Evolutionary conservation across 768 basidiomycete species (phyloP).

Genomic region (Nidularia sp.): DNA sequence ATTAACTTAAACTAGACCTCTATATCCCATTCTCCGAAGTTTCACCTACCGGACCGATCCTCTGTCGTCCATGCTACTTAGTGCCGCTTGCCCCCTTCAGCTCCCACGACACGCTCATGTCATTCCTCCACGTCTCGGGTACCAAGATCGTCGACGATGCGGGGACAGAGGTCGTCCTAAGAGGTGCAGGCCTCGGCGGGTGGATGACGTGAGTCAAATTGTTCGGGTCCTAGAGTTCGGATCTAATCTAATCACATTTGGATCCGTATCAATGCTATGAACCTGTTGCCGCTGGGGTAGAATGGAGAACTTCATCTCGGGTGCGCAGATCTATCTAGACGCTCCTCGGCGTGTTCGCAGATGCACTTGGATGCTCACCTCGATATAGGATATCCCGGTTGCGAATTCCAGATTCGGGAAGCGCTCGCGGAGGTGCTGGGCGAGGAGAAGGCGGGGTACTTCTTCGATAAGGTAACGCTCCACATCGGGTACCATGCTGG

Average conservation of each 20-base stretch:
- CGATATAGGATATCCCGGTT: constrained; percentile 67
- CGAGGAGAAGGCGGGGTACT: constrained; percentile 62
- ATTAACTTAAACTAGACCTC: too few relatives aligned
- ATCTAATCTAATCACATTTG: background rate
- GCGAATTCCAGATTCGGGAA: constrained; percentile 73
- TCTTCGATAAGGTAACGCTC: constrained; percentile 69
- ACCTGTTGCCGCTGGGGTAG: constrained; percentile 19
- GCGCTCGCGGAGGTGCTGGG: constrained; percentile 65
- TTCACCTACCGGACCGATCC: too few relatives aligned
- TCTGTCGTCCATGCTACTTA: too few relatives aligned
- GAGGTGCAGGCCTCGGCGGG: constrained; percentile 74
- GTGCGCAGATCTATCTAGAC: constrained; percentile 16
- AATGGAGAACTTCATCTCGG: constrained; percentile 78
- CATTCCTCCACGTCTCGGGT: constrained; percentile 52
- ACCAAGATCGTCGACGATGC: constrained; percentile 56
- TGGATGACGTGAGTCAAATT: constrained; percentile 67
- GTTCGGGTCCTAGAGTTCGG: constrained; percentile 2
- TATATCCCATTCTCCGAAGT: too few relatives aligned
- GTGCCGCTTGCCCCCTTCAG: too few relatives aligned
- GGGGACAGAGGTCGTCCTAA: constrained; percentile 53
- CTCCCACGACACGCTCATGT: constrained; percentile 25
- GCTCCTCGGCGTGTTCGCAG: background rate
- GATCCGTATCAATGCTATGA: background rate
- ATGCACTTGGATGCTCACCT: background rate
- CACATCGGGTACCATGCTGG: background rate